These are phyloP conservation scores for Cyanidiococcus yangmingshanensis DNA, from an alignment of 23 red algal genomes.

Conservation along the genomic window DNA sequence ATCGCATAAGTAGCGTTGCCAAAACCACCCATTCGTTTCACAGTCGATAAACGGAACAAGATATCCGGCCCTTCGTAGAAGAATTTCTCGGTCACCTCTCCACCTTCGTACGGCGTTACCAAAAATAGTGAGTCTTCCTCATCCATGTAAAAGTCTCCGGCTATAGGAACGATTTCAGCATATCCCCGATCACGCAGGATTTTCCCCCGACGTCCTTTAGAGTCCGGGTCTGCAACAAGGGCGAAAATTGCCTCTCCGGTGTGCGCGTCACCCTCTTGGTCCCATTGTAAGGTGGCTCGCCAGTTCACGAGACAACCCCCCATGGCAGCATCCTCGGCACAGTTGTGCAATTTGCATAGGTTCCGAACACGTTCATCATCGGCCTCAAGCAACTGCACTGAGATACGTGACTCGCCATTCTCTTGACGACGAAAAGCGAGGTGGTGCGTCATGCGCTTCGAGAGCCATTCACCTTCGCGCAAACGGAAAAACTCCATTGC, in stretches of 20 bases:
- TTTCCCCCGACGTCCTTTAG: constrained; percentile 39
- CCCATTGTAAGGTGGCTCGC: constrained; percentile 84
- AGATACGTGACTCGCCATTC: constrained; percentile 59
- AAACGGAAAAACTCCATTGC: constrained; percentile 90
- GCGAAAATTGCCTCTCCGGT: constrained; percentile 79
- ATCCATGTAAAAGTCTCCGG: constrained; percentile 64
- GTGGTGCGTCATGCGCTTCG: constrained; percentile 90
- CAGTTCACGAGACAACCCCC: constrained; percentile 90
- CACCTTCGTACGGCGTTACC: constrained; percentile 82
- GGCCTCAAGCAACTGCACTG: constrained; percentile 42
- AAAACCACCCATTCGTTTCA: constrained; percentile 87
- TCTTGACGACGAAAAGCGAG: constrained; percentile 84
- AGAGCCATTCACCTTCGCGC: constrained; percentile 64
- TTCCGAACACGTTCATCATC: constrained; percentile 54
- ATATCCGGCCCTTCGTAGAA: constrained; percentile 69
- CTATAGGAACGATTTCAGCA: constrained; percentile 89
- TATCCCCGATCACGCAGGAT: constrained; percentile 91
- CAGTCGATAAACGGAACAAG: constrained; percentile 67
- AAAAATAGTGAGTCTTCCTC: constrained; percentile 52
- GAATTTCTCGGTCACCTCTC: constrained; percentile 83
- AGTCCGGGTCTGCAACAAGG: constrained; percentile 39
- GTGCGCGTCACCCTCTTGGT: constrained; percentile 89
- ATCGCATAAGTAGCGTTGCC: constrained; percentile 76
- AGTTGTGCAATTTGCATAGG: constrained; percentile 45
- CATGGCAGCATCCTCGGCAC: constrained; percentile 12